Conservation (phyloP, 495 filamentous ascomycete genomes). For the Tuber melanosporum region DNA sequence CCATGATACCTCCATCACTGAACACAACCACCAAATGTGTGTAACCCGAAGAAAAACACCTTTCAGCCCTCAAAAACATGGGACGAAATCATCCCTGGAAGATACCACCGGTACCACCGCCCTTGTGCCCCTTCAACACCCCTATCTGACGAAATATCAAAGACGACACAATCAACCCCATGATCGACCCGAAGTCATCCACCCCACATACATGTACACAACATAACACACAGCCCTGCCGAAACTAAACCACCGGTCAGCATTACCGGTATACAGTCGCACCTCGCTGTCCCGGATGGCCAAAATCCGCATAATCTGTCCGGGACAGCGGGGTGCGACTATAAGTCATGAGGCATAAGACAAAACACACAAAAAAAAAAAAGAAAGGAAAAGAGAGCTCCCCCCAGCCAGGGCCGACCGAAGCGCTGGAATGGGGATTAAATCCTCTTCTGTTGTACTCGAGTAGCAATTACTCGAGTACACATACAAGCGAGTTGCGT, state of each 20-base stretch:
- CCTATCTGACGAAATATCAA: not conserved
- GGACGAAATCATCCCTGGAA: not conserved
- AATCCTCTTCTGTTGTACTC: not conserved
- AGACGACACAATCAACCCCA: not conserved
- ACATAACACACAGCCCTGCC: not conserved
- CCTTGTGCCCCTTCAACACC: not conserved
- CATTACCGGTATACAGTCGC: too few species aligned
- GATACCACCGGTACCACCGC: not conserved
- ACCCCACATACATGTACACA: not conserved
- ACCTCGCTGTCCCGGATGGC: too few species aligned
- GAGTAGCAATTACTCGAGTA: not conserved
- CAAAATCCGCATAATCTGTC: too few species aligned
- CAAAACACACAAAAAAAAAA: not conserved
- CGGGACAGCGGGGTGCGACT: too few species aligned
- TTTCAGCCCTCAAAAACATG: conserved; percentile 2
- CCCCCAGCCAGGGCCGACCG: not conserved
- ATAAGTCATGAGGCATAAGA: not conserved
- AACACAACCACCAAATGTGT: not conserved
- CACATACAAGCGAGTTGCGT: not conserved
- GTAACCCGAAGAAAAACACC: not conserved
- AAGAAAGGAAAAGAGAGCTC: not conserved
- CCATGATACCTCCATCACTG: not conserved
- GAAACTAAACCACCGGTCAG: not conserved
- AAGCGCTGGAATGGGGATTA: not conserved
- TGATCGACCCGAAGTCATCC: not conserved